Base-by-base conservation (phyloP, 768 basidiomycete genomes). In the Macrolepiota fuliginosa region DNA sequence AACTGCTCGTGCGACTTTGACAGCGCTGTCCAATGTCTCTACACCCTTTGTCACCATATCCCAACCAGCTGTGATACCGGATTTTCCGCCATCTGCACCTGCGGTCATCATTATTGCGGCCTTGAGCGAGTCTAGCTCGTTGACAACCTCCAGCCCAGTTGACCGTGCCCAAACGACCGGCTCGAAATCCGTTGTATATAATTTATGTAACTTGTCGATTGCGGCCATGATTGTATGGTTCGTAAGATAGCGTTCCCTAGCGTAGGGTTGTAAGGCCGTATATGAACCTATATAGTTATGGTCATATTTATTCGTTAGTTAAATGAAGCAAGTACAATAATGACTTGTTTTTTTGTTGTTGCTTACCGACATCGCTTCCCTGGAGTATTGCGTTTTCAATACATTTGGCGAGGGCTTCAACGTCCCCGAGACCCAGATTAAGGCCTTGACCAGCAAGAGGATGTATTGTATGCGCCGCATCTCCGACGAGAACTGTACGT, bases 401-500 rank as follows among this genome's bases (percentile, higher is more conserved):
- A 65, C 86, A 86, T 51, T 81, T 78, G 0, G 86, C 77, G 13
- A 99, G 82, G 59, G 82, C 82, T 68, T 89, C 82, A 2, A 89
- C 92, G 71, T 99, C 96, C 1, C 80, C 89, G 29, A 99, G 77
- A n/a, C 96, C 97, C 70, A 96, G 77, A 72, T 99, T 98, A 45
- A 98, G 79, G 0, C 96, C 97, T 71, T 98, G 96, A 1, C 97
- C 97, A 0, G 96, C 96, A 27, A 98, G 84, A 1, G 97, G 96
- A 70, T 98, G 96, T 1, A 94, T 79, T 0, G 92, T 93, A 69
- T 98, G 97, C 17, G 96, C 97, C 1, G 96, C 96, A 73, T 99
- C 97, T 1, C 97, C 97, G 1, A 98, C 84, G 7, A 98, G 86
- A 1, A 89, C 95, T 0, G 92, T 96, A 3, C 96, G 83, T 2